These are phyloP conservation scores for Filobasidium wieringae DNA, from an alignment of 768 basidiomycete species.

Conservation along the genomic window DNA sequence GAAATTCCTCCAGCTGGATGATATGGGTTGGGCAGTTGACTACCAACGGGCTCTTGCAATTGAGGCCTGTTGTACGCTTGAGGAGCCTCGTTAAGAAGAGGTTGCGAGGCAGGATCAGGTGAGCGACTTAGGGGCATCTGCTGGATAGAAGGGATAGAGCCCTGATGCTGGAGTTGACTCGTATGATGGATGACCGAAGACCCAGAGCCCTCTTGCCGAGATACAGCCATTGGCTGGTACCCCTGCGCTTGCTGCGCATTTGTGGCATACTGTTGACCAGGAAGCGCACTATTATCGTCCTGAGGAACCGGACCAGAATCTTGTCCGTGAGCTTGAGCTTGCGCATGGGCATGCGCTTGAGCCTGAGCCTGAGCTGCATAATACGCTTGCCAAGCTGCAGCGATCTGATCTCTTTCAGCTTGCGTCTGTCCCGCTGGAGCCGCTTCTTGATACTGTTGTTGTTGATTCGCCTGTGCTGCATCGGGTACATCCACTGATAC, in stretches of 20 bases:
- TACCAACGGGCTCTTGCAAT: background rate
- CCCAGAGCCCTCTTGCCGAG: background rate
- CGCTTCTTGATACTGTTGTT: background rate
- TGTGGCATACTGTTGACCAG: background rate
- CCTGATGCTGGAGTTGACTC: background rate
- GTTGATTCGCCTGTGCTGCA: conserved; percentile 9
- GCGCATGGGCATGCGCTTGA: conserved; percentile 1
- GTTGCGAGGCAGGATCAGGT: background rate
- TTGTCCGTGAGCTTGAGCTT: background rate
- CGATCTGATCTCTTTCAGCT: conserved; percentile 11
- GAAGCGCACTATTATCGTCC: background rate
- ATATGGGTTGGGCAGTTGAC: background rate
- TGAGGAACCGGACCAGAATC: too few relatives aligned
- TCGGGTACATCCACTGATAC: conserved; percentile 19
- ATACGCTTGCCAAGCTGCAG: conserved; percentile 17
- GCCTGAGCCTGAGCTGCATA: conserved; percentile 14
- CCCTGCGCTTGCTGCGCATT: background rate
- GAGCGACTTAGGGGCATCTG: background rate
- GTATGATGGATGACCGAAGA: background rate
- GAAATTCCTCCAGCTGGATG: background rate
- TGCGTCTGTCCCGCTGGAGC: conserved; percentile 5
- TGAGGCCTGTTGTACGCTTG: background rate
- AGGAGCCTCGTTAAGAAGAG: background rate
- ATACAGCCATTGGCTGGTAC: background rate
- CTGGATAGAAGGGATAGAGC: background rate